phyloP scores from a whole-genome alignment of 1,284 basidiomycete genomes.

The Rhodotorula sp. region DNA sequence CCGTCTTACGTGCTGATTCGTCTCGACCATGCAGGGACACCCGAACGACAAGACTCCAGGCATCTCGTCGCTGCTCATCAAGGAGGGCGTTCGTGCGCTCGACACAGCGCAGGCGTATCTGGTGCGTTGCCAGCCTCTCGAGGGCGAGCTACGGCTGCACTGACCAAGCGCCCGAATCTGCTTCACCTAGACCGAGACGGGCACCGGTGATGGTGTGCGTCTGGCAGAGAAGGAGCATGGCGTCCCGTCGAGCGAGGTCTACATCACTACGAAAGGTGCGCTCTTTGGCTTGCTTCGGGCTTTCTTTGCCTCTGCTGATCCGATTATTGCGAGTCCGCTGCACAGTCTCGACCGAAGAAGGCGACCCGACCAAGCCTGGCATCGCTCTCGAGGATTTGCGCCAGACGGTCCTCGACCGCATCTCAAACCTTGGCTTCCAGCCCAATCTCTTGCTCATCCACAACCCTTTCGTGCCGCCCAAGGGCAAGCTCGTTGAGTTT shows the following conservation, averaged over 20 bases:
- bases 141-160: slow-evolving; percentile 33
- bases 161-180: too few relatives aligned
- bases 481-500: slow-evolving; percentile 41
- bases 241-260: slow-evolving; percentile 25
- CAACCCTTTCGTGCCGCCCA: slow-evolving; percentile 40
- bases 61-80: not conserved
- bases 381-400: slow-evolving; percentile 26
- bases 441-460: slow-evolving; percentile 37
- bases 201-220: slow-evolving; percentile 29
- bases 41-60: slow-evolving; percentile 37
- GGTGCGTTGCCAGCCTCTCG: not conserved
- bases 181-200: slow-evolving; percentile 33
- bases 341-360: slow-evolving; percentile 27
- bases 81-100: slow-evolving; percentile 34
- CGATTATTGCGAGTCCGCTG: not conserved
- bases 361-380: slow-evolving; percentile 20
- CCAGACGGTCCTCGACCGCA: slow-evolving; percentile 6
- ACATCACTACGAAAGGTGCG: slow-evolving; percentile 41
- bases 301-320: too few relatives aligned
- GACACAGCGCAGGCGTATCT: slow-evolving; percentile 34
- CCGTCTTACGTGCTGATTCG: too few relatives aligned
- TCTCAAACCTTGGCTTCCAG: slow-evolving; percentile 20
- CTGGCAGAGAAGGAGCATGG: slow-evolving; percentile 10
- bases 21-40: slow-evolving; percentile 24
- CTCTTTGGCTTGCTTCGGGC: not conserved